Evolutionary conservation across 73 alveolate species (phyloP).

Genomic region (Paramecium octaurelia): DNA sequence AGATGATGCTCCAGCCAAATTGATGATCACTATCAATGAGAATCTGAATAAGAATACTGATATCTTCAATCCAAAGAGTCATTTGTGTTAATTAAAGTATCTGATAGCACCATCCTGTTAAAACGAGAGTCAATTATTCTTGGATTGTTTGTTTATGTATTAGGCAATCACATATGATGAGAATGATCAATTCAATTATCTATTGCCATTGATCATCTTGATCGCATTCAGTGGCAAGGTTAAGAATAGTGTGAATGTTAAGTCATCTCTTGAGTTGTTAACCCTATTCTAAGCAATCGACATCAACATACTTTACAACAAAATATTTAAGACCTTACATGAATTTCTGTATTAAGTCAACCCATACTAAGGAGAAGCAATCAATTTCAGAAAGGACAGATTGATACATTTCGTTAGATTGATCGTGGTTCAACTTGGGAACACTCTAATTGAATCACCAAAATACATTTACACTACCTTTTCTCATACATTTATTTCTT

Average conservation of each 20-base stretch:
- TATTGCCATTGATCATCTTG: neutral
- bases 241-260: neutral
- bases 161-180: neutral
- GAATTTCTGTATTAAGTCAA: neutral
- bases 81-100: neutral
- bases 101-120: neutral
- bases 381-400: constrained; percentile 25
- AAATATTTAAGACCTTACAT: neutral
- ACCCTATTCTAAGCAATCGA: neutral
- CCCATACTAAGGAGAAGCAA: neutral
- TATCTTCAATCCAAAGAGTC: neutral
- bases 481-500: constrained; percentile 11
- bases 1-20: constrained; percentile 46
- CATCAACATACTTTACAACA: neutral
- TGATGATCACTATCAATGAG: neutral
- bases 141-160: neutral
- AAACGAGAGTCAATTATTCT: neutral
- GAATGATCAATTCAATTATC: neutral
- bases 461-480: neutral
- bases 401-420: neutral
- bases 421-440: neutral
- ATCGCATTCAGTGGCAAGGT: neutral
- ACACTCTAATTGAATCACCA: neutral
- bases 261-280: neutral
- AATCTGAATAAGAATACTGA: neutral